These are phyloP conservation scores for Rhizopogon hawkerae DNA, from an alignment of 1,284 basidiomycete species.

Conservation along the genomic window DNA sequence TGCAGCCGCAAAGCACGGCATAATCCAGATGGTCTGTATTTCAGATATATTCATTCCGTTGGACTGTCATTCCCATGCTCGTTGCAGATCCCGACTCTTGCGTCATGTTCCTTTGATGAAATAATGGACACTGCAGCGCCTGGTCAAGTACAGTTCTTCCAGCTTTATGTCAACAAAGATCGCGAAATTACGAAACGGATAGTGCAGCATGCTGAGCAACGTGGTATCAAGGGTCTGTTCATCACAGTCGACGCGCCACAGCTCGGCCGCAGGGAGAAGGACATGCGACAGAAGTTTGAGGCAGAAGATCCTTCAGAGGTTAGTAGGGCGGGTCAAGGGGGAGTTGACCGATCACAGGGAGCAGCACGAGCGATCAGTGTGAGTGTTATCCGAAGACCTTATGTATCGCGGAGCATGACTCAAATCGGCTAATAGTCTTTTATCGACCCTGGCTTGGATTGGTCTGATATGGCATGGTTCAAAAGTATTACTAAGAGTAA, in stretches of 20 bases:
- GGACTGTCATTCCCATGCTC: conserved; percentile 8
- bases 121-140: conserved; percentile 64
- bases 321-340: conserved; percentile 43
- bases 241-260: conserved; percentile 91
- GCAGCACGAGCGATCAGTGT: conserved; percentile 86
- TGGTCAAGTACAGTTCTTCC: conserved; percentile 67
- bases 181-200: conserved; percentile 71
- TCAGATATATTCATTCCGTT: conserved; percentile 45
- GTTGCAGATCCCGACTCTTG: conserved; percentile 19
- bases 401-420: conserved; percentile 2
- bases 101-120: conserved; percentile 22
- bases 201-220: conserved; percentile 72
- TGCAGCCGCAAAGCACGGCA: conserved; percentile 45
- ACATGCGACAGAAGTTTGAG: conserved; percentile 93
- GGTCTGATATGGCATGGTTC: conserved; percentile 87
- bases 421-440: conserved; percentile 53
- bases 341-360: conserved; percentile 77
- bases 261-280: conserved; percentile 82
- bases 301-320: conserved; percentile 65
- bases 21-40: conserved; percentile 49
- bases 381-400: conserved; percentile 21
- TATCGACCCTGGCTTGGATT: conserved; percentile 82
- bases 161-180: conserved; percentile 77
- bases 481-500: conserved; percentile 77
- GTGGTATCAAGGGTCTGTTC: conserved; percentile 77